These are phyloP conservation scores for Diplocarpon mali DNA, from an alignment of 2,329 filamentous ascomycete species.

Conservation along the genomic window DNA sequence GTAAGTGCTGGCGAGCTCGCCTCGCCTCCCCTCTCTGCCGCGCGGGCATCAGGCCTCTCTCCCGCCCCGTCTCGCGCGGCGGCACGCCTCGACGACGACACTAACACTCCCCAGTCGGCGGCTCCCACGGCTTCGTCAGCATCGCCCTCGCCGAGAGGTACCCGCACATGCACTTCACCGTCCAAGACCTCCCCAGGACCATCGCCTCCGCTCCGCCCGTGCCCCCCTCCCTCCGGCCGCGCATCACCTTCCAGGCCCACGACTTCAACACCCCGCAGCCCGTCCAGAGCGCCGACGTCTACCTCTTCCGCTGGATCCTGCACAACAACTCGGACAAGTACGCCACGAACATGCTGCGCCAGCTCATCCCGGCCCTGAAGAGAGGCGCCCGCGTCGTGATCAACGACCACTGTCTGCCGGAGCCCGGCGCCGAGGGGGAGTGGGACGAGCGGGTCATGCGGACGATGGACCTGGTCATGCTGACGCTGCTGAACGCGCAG, in stretches of 20 bases:
- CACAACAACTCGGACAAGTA: slow-evolving; percentile 50
- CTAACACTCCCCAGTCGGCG: slow-evolving; percentile 32
- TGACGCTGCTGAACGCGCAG: slow-evolving; percentile 39
- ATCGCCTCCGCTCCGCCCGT: slow-evolving; percentile 37
- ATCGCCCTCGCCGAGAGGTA: slow-evolving; percentile 42
- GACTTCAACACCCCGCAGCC: slow-evolving; percentile 49
- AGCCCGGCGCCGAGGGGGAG: slow-evolving; percentile 30
- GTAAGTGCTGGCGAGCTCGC: no score
- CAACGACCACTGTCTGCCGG: slow-evolving; percentile 35
- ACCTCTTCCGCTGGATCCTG: slow-evolving; percentile 48
- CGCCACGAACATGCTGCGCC: slow-evolving; percentile 36
- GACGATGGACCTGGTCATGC: slow-evolving; percentile 42
- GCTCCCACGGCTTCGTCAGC: slow-evolving; percentile 45
- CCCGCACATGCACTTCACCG: slow-evolving; percentile 41
- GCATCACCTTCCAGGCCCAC: slow-evolving; percentile 35
- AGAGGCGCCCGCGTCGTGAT: slow-evolving; percentile 36
- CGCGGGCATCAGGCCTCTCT: no score
- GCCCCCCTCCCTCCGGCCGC: slow-evolving; percentile 29
- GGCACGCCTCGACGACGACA: no score
- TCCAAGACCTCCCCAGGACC: slow-evolving; percentile 40
- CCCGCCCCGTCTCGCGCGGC: no score
- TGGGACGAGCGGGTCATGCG: slow-evolving; percentile 38
- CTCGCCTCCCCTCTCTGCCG: no score
- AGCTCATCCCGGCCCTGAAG: slow-evolving; percentile 43
- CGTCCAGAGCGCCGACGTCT: slow-evolving; percentile 42